Evolutionary conservation across 2,329 filamentous ascomycete genomes (phyloP).

Genomic region (Karstenula rhodostoma): DNA sequence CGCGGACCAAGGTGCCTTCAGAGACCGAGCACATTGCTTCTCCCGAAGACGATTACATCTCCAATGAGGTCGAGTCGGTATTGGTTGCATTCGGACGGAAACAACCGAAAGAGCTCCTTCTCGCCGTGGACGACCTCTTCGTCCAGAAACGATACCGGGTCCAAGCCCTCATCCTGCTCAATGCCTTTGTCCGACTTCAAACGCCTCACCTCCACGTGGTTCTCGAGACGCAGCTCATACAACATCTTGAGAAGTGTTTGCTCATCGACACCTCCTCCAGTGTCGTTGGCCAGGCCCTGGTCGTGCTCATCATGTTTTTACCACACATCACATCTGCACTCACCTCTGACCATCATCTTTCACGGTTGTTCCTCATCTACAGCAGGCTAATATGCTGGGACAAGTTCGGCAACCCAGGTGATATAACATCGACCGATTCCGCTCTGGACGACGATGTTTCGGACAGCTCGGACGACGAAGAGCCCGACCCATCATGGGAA

Average conservation of each 20-base stretch:
- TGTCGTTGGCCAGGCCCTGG: slow-evolving; percentile 77
- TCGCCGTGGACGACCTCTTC: slow-evolving; percentile 70
- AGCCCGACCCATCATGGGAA: slow-evolving; percentile 65
- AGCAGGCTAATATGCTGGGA: slow-evolving; percentile 83
- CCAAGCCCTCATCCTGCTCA: slow-evolving; percentile 71
- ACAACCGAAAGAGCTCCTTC: slow-evolving; percentile 74
- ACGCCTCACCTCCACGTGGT: slow-evolving; percentile 82
- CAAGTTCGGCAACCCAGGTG: slow-evolving; percentile 51
- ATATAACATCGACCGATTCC: slow-evolving; percentile 20
- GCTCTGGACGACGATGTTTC: slow-evolving; percentile 46
- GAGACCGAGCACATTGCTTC: slow-evolving; percentile 50
- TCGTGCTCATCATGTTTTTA: slow-evolving; percentile 80
- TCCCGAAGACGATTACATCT: slow-evolving; percentile 56
- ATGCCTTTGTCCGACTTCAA: slow-evolving; percentile 76
- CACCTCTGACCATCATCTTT: slow-evolving; percentile 66
- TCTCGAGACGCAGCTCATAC: slow-evolving; percentile 74
- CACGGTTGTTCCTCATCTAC: slow-evolving; percentile 82
- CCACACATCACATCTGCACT: slow-evolving; percentile 81
- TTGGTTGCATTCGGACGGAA: slow-evolving; percentile 68
- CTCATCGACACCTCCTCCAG: slow-evolving; percentile 81
- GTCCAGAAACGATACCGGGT: slow-evolving; percentile 70
- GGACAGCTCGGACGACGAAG: slow-evolving; percentile 46
- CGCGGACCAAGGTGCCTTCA: slow-evolving; percentile 49
- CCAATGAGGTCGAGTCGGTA: slow-evolving; percentile 62
- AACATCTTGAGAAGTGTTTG: slow-evolving; percentile 75